Percentiles rank a stretch among this genome's conserved stretches.
These are phyloP conservation scores for Chytriomyces hyalinus DNA, from an alignment of 192 early-diverging fungal genomes.

Conservation along the genomic window DNA sequence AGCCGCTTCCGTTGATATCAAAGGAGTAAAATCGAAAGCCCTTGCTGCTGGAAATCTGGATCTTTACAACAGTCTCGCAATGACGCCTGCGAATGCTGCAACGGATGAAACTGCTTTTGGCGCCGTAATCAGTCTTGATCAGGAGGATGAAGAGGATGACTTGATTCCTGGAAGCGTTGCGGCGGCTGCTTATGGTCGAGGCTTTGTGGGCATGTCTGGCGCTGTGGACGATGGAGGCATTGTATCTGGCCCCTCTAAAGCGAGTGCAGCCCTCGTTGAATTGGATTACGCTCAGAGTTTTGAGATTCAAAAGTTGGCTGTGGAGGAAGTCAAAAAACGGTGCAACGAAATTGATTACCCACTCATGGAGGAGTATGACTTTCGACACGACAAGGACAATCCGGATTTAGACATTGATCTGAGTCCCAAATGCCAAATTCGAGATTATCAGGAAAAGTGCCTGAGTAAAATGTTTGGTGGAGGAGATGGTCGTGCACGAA, in stretches of 20 bases:
- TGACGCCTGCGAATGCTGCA: constrained; percentile 15
- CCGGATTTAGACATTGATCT: constrained; percentile 84
- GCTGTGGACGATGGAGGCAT: constrained; percentile 18
- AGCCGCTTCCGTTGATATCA: background rate
- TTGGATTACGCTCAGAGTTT: constrained; percentile 60
- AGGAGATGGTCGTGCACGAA: constrained; percentile 78
- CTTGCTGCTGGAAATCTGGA: constrained; percentile 10
- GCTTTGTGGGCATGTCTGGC: background rate
- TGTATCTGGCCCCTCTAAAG: constrained; percentile 13
- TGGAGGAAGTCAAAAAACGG: constrained; percentile 82
- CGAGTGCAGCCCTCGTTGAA: constrained; percentile 37
- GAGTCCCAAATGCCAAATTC: constrained; percentile 93
- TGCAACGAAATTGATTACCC: constrained; percentile 94
- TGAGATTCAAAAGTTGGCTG: constrained; percentile 49
- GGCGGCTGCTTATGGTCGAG: background rate
- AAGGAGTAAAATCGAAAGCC: constrained; percentile 1
- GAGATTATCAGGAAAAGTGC: constrained; percentile 96
- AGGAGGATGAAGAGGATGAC: constrained; percentile 55
- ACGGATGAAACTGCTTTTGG: constrained; percentile 51
- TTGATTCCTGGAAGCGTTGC: constrained; percentile 17
- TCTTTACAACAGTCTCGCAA: constrained; percentile 4
- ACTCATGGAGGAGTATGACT: constrained; percentile 97
- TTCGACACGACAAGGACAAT: constrained; percentile 81
- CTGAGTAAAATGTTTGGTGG: constrained; percentile 99
- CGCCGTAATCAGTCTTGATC: constrained; percentile 61